Evolutionary conservation across 495 filamentous ascomycete species (phyloP), one percentile per base, ranked within the genome.

Genomic region (Neurospora sp.): DNA sequence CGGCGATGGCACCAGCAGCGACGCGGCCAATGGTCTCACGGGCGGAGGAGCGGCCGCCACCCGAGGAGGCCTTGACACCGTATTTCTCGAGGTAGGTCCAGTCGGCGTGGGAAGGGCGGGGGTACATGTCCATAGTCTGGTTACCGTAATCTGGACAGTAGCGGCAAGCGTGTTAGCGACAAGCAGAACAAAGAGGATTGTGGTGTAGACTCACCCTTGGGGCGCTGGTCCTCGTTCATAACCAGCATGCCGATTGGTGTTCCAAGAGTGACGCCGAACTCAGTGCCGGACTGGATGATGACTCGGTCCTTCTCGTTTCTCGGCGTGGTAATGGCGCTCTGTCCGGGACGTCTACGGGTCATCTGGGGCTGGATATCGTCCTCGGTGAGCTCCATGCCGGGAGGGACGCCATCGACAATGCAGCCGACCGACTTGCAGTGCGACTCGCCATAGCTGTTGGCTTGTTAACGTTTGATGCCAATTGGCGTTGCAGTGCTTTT

Each of bases 71-170:
- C 85, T 97, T 96, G 71, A 98, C 91, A 12, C 96, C 96, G 76
- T 99, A 99, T 82, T 99, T 99, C 84, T 95, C 91, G 68, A 97
- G 88, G 81, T 98, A 98, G 74, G 96, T 99, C 87, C 91, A 97
- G 80, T 99, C 96, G 70, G 96, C 96, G 82, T 99, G 96, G 80
- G 90, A 93, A 11, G 96, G 96, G 41, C 96, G 87, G 12, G 96
- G 96, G 86, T 91, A 97, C 53, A 88, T 81, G 81, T 98, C 93
- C 90, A 98, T 99, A 53, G 94, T 98, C 77, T 89, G 89, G 78
- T 89, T 88, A 11, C 92, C 92, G 80, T 99, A 99, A 85, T 99
- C 96, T 79, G 73, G 31, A 31, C 12, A 11, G 35, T 37, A 37
- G 35, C 35, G 35, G 6, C 35, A n/a, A n/a, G 10, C 16, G 69